Conservation (phyloP, 768 basidiomycete genomes). For the Tephrocybe sp. region DNA sequence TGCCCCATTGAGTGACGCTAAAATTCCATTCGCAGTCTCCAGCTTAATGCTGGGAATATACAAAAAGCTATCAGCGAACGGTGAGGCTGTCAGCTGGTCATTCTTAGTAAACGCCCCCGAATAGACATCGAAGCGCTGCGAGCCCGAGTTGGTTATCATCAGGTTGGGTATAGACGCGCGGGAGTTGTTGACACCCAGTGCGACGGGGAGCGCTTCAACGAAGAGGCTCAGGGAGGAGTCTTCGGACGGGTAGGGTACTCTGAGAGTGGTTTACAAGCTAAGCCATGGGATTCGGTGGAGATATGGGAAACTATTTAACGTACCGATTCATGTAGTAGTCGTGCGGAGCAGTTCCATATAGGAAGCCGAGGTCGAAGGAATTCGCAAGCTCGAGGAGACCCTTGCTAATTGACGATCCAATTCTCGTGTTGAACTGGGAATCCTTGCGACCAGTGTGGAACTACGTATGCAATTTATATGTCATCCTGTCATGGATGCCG, state of each 20-base stretch:
- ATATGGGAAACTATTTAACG: slow-evolving; percentile 17
- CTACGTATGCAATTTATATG: no score
- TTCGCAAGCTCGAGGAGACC: slow-evolving; percentile 54
- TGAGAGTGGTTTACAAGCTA: slow-evolving; percentile 22
- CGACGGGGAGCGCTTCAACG: slow-evolving; percentile 54
- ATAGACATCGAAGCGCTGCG: slow-evolving; percentile 65
- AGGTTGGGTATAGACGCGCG: slow-evolving; percentile 58
- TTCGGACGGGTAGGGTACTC: slow-evolving; percentile 61
- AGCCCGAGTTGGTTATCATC: slow-evolving; percentile 65
- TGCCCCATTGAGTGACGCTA: slow-evolving; percentile 49
- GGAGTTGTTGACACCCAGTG: slow-evolving; percentile 60
- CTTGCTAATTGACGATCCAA: slow-evolving; percentile 50
- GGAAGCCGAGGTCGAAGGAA: slow-evolving; percentile 58
- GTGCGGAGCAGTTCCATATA: slow-evolving; percentile 74
- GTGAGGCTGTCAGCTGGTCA: slow-evolving; percentile 74
- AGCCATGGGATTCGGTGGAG: no score
- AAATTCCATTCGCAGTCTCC: slow-evolving; percentile 47
- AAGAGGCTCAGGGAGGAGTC: slow-evolving; percentile 60
- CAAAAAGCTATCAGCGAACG: slow-evolving; percentile 63
- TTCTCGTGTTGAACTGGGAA: slow-evolving; percentile 53
- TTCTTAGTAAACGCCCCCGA: slow-evolving; percentile 74
- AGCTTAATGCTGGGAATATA: slow-evolving; percentile 58
- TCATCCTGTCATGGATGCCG: not conserved
- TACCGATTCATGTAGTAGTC: slow-evolving; percentile 69
- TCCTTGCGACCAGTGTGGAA: not conserved